These are phyloP conservation scores for Ascochyta koolunga DNA, from an alignment of 2,329 filamentous ascomycete species.

Conservation along the genomic window DNA sequence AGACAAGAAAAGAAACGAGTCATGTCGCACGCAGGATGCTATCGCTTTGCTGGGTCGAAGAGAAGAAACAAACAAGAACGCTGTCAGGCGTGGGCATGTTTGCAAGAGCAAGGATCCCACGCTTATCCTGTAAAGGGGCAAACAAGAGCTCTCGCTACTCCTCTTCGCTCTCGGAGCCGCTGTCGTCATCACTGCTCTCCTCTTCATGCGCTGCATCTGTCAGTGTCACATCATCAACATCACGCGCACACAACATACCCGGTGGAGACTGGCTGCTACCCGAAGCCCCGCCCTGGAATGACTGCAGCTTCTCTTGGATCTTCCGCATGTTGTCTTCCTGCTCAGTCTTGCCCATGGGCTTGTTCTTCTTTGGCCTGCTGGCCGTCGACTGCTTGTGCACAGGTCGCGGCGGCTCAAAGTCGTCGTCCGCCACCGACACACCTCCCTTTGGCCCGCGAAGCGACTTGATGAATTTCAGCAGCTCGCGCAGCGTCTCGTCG, in stretches of 20 bases:
- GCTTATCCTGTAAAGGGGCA: neutral
- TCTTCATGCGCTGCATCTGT: conserved; percentile 48
- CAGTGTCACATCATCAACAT: conserved; percentile 18
- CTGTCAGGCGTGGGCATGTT: neutral
- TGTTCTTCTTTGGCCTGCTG: conserved; percentile 72
- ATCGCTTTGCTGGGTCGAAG: neutral
- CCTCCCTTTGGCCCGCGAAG: conserved; percentile 46
- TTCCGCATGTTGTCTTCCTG: conserved; percentile 71
- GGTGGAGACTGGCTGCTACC: conserved; percentile 54
- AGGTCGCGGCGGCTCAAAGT: conserved; percentile 54
- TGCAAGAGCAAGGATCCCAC: neutral
- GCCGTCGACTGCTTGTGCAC: conserved; percentile 45
- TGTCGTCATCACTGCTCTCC: conserved; percentile 59
- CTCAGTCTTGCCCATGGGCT: conserved; percentile 76
- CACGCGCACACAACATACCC: conserved; percentile 39
- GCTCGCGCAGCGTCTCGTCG: conserved; percentile 60
- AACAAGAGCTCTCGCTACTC: conserved; percentile 38
- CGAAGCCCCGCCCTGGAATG: conserved; percentile 47
- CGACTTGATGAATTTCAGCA: conserved; percentile 60
- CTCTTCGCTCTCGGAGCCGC: conserved; percentile 60
- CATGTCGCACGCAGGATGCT: neutral
- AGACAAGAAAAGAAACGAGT: neutral
- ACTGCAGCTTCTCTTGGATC: conserved; percentile 63
- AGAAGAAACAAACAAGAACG: conserved; percentile 1
- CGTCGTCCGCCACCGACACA: conserved; percentile 52